A percentile compares a stretch with the other conserved stretches of the same genome.
phyloP scores from a whole-genome alignment of 2,329 filamentous ascomycete species.

The Bisporella sp. region DNA sequence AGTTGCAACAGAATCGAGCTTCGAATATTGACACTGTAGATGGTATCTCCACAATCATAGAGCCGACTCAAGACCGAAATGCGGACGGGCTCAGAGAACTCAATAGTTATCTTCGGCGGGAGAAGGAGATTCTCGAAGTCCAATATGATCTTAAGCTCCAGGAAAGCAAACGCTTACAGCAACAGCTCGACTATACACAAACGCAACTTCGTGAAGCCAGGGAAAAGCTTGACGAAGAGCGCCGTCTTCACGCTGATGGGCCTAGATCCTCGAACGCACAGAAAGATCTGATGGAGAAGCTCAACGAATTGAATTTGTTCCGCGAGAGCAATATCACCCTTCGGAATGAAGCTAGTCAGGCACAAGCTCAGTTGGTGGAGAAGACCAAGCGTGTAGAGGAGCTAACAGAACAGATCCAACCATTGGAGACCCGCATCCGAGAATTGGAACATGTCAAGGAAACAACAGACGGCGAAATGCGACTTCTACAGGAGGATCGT shows the following conservation, averaged over 20 bases:
- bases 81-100: conserved; percentile 80
- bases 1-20: conserved; percentile 69
- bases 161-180: conserved; percentile 80
- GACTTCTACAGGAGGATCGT: conserved; percentile 81
- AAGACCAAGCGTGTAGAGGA: conserved; percentile 70
- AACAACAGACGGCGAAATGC: conserved; percentile 61
- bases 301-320: conserved; percentile 93
- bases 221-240: conserved; percentile 86
- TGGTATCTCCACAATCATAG: conserved; percentile 29
- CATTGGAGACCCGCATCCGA: conserved; percentile 70
- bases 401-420: conserved; percentile 69
- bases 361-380: conserved; percentile 67
- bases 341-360: conserved; percentile 75
- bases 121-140: conserved; percentile 98
- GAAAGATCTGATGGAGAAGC: conserved; percentile 85
- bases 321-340: conserved; percentile 91
- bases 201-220: conserved; percentile 83
- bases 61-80: conserved; percentile 48
- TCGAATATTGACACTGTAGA: conserved; percentile 45
- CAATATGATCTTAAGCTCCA: conserved; percentile 86
- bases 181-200: conserved; percentile 83
- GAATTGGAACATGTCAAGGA: conserved; percentile 82
- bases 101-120: conserved; percentile 82
- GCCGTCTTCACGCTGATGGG: conserved; percentile 66
- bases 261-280: conserved; percentile 71